These are phyloP conservation scores for Ophiostoma piceae DNA, from an alignment of 2,329 filamentous ascomycete species.

Conservation along the genomic window DNA sequence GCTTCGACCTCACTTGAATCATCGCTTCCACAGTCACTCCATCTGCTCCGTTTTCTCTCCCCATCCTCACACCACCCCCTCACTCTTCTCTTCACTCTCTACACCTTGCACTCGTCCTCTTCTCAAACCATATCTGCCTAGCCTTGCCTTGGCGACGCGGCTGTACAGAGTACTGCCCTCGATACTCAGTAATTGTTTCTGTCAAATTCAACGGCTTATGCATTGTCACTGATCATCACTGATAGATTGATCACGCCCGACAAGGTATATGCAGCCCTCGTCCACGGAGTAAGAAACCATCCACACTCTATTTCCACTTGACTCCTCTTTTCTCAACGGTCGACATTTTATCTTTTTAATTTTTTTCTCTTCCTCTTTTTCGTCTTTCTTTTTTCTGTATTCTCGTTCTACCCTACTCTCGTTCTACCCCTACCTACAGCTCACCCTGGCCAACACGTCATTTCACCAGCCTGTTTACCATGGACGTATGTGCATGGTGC, in stretches of 20 bases:
- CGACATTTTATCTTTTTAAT: neutral
- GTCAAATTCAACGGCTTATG: neutral
- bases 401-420: neutral
- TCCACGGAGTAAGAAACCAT: neutral
- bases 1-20: neutral
- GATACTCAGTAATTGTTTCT: too few species aligned
- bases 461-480: neutral
- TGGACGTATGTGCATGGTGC: neutral
- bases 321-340: slow-evolving; percentile 1
- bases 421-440: neutral
- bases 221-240: neutral
- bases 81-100: neutral
- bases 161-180: neutral
- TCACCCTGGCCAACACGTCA: neutral
- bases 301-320: slow-evolving; percentile 5
- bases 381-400: neutral
- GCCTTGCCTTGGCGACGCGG: slow-evolving; percentile 12
- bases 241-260: neutral
- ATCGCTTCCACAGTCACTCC: neutral
- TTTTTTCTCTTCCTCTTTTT: neutral
- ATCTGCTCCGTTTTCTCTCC: neutral
- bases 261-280: neutral
- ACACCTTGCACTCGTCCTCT: neutral
- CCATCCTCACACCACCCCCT: neutral
- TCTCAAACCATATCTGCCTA: neutral